Evolutionary conservation across 2,329 filamentous ascomycete species (phyloP).

Genomic region (Colletotrichum sp.): DNA sequence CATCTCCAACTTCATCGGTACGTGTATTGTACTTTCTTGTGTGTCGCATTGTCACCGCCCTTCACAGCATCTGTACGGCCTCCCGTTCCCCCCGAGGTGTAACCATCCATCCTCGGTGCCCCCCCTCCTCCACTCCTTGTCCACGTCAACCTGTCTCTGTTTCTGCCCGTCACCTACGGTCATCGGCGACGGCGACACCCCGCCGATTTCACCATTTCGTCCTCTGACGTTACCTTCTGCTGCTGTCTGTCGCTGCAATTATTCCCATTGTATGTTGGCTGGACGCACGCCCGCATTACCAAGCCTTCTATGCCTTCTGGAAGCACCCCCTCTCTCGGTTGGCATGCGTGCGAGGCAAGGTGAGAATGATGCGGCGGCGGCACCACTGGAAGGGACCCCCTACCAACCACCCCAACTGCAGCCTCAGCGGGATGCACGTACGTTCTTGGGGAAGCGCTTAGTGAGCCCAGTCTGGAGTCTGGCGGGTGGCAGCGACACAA

Average conservation of each 20-base stretch:
- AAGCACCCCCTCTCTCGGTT: constrained; percentile 3
- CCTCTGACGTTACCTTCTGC: background rate
- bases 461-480: constrained; percentile 8
- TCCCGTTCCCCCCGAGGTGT: constrained; percentile 1
- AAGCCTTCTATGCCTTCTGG: constrained; percentile 16
- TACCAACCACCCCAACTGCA: constrained; percentile 10
- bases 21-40: constrained; percentile 10
- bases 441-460: constrained; percentile 15
- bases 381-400: background rate
- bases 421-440: constrained; percentile 5
- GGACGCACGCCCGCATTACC: background rate
- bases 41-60: constrained; percentile 7
- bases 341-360: background rate
- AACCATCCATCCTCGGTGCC: constrained; percentile 5
- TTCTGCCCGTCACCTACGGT: background rate
- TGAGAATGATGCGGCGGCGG: background rate
- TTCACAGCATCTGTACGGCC: background rate
- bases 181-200: constrained; percentile 5
- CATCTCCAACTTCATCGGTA: constrained; percentile 1
- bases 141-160: constrained; percentile 17
- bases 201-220: background rate
- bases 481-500: background rate
- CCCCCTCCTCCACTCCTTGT: background rate
- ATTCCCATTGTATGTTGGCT: background rate
- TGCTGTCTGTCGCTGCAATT: background rate